Evolutionary conservation across 495 filamentous ascomycete genomes (phyloP), one percentile per base, ranked within the genome.

Genomic region (Chaetomium tenue): DNA sequence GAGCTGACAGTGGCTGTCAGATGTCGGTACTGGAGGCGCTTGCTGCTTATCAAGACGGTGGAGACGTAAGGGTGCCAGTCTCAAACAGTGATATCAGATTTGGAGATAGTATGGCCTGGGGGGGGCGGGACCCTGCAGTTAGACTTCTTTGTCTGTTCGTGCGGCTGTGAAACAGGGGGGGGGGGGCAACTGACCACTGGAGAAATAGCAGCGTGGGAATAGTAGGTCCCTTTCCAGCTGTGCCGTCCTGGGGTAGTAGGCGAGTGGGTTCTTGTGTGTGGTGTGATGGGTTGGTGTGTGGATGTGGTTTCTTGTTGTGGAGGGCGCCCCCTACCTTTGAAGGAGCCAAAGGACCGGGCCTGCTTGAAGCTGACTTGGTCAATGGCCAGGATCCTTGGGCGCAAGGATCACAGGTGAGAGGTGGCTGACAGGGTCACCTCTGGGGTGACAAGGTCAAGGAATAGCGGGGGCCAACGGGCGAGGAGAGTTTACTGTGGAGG

Each of bases 261-360:
- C 9, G 16, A 12, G 16, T 48, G 39, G 46, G 37, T 28, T 54
- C 16, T 48, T 39, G 40, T 39, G 51, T 59, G 59, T 33, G 46
- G 50, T 56, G 23, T 20, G 48, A 50, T 33, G 57, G 30, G 18
- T 22, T 8, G 58, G 26, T 20, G 23, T 40, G 33, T 40, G 48
- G 30, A 37, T 26, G 58, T 58, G n/a, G 60, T 54, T 28, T 46
- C 40, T 56, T n/a, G 65, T 56, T 59, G 66, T 63, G 67, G 57
- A 70, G 72, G 72, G 71, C 69, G 72, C 71, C 68, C 72, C 69
- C 67, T 72, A 57, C 64, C 62, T 63, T 59, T 42, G 26, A 60
- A 57, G 37, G 15, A 57, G 60, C 60, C 54, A 64, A 25, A 64
- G 61, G 20, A 58, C 62, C 62, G 52, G 54, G 23, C 51, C 51